Conservation (phyloP, 2,329 filamentous ascomycete genomes). For the Claviceps sp. region DNA sequence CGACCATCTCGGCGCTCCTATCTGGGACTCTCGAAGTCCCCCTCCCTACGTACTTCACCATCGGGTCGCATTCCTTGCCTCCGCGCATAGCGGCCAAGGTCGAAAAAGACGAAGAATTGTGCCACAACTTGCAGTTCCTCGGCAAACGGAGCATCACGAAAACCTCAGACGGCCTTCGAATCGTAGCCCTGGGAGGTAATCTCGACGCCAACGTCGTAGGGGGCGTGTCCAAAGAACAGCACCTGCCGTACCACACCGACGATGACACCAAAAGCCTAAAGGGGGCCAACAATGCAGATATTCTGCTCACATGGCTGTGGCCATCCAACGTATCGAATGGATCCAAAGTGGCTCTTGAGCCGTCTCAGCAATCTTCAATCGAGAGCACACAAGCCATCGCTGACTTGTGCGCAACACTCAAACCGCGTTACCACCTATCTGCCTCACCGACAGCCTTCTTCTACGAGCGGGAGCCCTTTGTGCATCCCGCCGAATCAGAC, state of each 20-base stretch:
- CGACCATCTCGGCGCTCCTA: constrained; percentile 50
- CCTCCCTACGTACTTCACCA: constrained; percentile 80
- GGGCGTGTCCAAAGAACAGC: constrained; percentile 56
- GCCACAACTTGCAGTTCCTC: constrained; percentile 81
- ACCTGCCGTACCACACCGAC: constrained; percentile 63
- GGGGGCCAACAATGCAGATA: constrained; percentile 68
- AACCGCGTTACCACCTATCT: constrained; percentile 86
- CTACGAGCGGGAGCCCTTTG: constrained; percentile 88
- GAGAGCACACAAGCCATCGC: constrained; percentile 54
- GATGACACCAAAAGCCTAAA: constrained; percentile 63
- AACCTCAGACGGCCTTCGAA: constrained; percentile 76
- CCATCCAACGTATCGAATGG: constrained; percentile 57
- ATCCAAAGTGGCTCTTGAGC: constrained; percentile 48
- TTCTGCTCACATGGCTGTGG: constrained; percentile 81
- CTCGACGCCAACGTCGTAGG: constrained; percentile 47
- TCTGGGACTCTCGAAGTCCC: constrained; percentile 60
- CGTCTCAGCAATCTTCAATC: constrained; percentile 37
- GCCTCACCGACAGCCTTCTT: constrained; percentile 52
- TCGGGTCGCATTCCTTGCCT: constrained; percentile 64
- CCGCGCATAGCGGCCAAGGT: constrained; percentile 57
- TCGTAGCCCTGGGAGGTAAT: constrained; percentile 72
- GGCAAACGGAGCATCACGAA: constrained; percentile 80
- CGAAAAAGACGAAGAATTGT: constrained; percentile 60
- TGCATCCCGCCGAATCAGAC: constrained; percentile 43
- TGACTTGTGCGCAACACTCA: constrained; percentile 64